Evolutionary conservation across 768 basidiomycete genomes (phyloP).

Genomic region (Chalciporus chontae): DNA sequence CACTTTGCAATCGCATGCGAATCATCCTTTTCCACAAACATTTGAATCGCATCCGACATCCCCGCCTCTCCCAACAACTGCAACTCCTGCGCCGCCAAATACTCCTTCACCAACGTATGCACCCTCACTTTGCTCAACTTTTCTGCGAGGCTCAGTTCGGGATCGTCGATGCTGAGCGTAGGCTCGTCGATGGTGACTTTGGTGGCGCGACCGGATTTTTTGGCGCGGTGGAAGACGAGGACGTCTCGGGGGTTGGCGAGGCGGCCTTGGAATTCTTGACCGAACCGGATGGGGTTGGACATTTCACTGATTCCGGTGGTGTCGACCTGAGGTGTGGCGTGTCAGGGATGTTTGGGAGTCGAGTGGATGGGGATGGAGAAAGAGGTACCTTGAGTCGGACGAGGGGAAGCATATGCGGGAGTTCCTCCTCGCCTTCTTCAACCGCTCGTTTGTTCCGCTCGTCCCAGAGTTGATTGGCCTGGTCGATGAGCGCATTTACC

Average conservation of each 20-base stretch:
- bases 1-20: conserved; percentile 86
- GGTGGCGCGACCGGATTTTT: conserved; percentile 42
- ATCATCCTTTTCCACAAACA: conserved; percentile 98
- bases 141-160: conserved; percentile 59
- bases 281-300: conserved; percentile 95
- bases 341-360: not conserved
- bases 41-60: conserved; percentile 91
- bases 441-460: conserved; percentile 62
- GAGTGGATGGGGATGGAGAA: not conserved
- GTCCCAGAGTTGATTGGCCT: conserved; percentile 76
- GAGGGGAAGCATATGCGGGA: conserved; percentile 78
- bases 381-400: conserved; percentile 80
- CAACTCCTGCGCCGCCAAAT: conserved; percentile 87
- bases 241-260: conserved; percentile 95
- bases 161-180: conserved; percentile 78
- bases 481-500: conserved; percentile 45
- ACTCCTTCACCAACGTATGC: conserved; percentile 87
- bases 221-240: conserved; percentile 84
- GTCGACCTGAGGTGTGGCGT: conserved; percentile 57
- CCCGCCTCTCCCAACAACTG: conserved; percentile 87
- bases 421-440: conserved; percentile 57
- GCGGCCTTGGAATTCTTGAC: conserved; percentile 87
- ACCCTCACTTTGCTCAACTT: conserved; percentile 82
- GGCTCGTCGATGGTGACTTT: conserved; percentile 76
- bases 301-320: conserved; percentile 88